Conservation (phyloP, 2,329 filamentous ascomycete genomes). For the Penicillium aurantiogriseum region DNA sequence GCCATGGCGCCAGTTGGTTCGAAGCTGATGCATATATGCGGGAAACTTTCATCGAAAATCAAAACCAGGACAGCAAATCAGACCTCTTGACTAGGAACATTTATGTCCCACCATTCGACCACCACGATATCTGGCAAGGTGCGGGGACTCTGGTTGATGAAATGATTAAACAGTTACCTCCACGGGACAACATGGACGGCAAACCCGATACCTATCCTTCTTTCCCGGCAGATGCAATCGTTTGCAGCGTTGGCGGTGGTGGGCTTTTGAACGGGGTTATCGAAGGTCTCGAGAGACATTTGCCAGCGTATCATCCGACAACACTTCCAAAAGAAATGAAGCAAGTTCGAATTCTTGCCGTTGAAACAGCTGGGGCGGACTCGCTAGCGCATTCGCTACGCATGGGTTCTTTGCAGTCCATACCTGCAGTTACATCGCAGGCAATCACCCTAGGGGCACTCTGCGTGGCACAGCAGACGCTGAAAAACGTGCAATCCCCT, state of each 20-base stretch:
- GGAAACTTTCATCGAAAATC: constrained; percentile 40
- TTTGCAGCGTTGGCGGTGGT: constrained; percentile 76
- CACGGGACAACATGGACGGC: constrained; percentile 7
- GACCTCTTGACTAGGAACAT: constrained; percentile 24
- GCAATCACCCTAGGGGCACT: constrained; percentile 69
- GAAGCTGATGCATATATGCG: constrained; percentile 67
- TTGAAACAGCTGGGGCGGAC: constrained; percentile 72
- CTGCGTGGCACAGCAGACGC: constrained; percentile 62
- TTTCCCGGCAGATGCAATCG: constrained; percentile 62
- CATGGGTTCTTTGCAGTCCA: constrained; percentile 54
- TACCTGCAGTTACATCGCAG: constrained; percentile 68
- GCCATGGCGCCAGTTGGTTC: constrained; percentile 64
- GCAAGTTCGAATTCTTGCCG: constrained; percentile 56
- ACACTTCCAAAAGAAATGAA: background rate
- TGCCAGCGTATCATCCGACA: background rate
- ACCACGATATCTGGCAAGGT: constrained; percentile 39
- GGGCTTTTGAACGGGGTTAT: constrained; percentile 73
- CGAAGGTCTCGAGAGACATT: constrained; percentile 53
- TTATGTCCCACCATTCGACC: constrained; percentile 41
- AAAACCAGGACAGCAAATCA: constrained; percentile 12
- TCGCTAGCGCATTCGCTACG: constrained; percentile 62
- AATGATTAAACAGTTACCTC: constrained; percentile 35
- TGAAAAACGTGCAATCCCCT: constrained; percentile 56
- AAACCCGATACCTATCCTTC: background rate
- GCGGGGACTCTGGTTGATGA: constrained; percentile 37